Percentiles rank a stretch among this genome's conserved stretches.
phyloP scores from a whole-genome alignment of 345 rosid genomes.

The Gynandropsis gynandra region DNA sequence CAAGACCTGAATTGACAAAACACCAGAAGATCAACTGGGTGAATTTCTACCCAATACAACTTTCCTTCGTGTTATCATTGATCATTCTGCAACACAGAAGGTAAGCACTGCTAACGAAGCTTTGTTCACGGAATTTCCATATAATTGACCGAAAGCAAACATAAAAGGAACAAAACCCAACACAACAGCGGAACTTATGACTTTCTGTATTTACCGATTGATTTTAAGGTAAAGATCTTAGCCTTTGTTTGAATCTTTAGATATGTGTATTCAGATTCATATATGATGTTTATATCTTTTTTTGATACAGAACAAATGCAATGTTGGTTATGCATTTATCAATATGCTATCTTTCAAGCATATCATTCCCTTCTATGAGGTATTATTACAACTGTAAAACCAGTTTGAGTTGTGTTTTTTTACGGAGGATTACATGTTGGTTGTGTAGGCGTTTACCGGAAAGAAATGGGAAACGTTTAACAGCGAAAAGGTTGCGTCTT shows the following conservation, averaged over 20 bases:
- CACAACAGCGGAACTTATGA: constrained; percentile 49
- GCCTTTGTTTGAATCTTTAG: constrained; percentile 11
- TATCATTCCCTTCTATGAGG: constrained; percentile 65
- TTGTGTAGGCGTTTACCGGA: constrained; percentile 55
- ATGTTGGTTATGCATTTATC: constrained; percentile 78
- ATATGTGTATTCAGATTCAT: constrained; percentile 10
- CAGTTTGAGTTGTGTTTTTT: constrained; percentile 7
- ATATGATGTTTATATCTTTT: neutral
- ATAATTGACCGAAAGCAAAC: neutral
- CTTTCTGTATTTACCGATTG: constrained; percentile 70
- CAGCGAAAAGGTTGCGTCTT: constrained; percentile 82
- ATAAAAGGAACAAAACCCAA: neutral
- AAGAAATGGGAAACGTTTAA: constrained; percentile 83
- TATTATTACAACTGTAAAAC: too few species aligned
- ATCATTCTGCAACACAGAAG: too few species aligned
- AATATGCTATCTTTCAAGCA: constrained; percentile 64
- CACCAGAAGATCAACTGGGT: neutral
- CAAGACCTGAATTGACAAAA: constrained; percentile 52
- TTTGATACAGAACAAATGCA: constrained; percentile 53
- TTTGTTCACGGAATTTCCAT: neutral
- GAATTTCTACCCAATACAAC: neutral
- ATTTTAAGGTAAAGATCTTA: constrained; percentile 49
- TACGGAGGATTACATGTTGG: too few species aligned
- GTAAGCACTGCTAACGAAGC: neutral
- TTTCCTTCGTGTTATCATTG: neutral